Conservation (phyloP, 2,329 filamentous ascomycete genomes). For the Monosporascus sp. region DNA sequence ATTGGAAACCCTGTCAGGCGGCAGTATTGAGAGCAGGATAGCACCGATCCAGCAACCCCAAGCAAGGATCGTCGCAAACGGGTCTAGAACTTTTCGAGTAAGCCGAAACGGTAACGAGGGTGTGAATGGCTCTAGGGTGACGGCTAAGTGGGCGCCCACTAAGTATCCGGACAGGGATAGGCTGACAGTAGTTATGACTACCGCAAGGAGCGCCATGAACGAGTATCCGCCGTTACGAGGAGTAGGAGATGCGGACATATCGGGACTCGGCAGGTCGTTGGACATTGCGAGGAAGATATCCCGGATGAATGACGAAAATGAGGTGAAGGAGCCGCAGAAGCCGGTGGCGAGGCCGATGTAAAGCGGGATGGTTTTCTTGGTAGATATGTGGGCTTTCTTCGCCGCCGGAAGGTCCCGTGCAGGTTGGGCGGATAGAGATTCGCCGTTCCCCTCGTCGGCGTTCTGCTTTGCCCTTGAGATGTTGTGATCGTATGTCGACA, state of each 20-base stretch:
- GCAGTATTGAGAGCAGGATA: conserved; percentile 64
- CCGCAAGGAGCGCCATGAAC: conserved; percentile 73
- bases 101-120: conserved; percentile 56
- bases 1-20: conserved; percentile 49
- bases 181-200: conserved; percentile 66
- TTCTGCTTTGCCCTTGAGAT: conserved; percentile 28
- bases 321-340: conserved; percentile 86
- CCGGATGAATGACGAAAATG: conserved; percentile 79
- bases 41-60: conserved; percentile 75
- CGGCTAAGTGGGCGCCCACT: conserved; percentile 70
- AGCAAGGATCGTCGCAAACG: conserved; percentile 56
- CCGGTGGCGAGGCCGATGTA: conserved; percentile 84
- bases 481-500: conserved; percentile 32
- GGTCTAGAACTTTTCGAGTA: conserved; percentile 59
- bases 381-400: conserved; percentile 53
- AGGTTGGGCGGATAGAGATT: conserved; percentile 6
- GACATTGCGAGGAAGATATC: conserved; percentile 75
- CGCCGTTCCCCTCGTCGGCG: conserved; percentile 33
- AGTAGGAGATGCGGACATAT: conserved; percentile 31
- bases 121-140: conserved; percentile 50
- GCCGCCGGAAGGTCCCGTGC: conserved; percentile 36
- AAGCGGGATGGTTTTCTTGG: conserved; percentile 81
- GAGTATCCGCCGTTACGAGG: conserved; percentile 69
- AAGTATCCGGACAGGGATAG: conserved; percentile 66
- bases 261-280: conserved; percentile 60